phyloP scores from a whole-genome alignment of 176 grass and related monocot genomes.

The Bolboschoenus planiculmis region DNA sequence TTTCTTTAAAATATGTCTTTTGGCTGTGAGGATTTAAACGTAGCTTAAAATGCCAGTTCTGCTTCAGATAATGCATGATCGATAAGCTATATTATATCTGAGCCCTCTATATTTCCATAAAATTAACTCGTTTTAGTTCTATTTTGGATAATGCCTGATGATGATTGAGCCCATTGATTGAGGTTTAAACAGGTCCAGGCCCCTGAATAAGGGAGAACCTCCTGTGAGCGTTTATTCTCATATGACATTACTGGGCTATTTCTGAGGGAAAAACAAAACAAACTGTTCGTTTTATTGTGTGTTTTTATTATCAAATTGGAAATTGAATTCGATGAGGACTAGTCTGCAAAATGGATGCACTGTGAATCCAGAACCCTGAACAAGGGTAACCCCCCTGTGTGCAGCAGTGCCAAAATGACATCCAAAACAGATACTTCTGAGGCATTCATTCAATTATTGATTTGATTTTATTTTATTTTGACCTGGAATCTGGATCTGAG shows the following conservation, averaged over 20 bases:
- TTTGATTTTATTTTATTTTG: neutral
- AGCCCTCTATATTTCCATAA: neutral
- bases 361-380: constrained; percentile 9
- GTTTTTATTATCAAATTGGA: neutral
- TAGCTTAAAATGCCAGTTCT: constrained; percentile 36
- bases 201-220: constrained; percentile 18
- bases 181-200: constrained; percentile 1
- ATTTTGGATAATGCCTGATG: neutral
- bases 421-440: constrained; percentile 23
- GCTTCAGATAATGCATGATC: constrained; percentile 31
- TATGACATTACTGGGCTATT: neutral
- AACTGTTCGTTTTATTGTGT: no score
- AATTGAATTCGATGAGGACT: neutral
- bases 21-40: constrained; percentile 21
- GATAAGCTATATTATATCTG: constrained; percentile 21
- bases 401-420: constrained; percentile 20
- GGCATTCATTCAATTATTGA: neutral
- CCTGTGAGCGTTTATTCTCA: constrained; percentile 11
- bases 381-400: constrained; percentile 15
- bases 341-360: constrained; percentile 4
- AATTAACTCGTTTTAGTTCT: neutral
- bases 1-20: neutral
- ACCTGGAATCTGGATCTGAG: neutral
- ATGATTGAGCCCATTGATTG: neutral
- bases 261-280: neutral